Percentiles rank a stretch among this genome's conserved stretches.
These are phyloP conservation scores for Acanthamoeba castellanii DNA, from an alignment of 208 protist species.

Conservation along the genomic window DNA sequence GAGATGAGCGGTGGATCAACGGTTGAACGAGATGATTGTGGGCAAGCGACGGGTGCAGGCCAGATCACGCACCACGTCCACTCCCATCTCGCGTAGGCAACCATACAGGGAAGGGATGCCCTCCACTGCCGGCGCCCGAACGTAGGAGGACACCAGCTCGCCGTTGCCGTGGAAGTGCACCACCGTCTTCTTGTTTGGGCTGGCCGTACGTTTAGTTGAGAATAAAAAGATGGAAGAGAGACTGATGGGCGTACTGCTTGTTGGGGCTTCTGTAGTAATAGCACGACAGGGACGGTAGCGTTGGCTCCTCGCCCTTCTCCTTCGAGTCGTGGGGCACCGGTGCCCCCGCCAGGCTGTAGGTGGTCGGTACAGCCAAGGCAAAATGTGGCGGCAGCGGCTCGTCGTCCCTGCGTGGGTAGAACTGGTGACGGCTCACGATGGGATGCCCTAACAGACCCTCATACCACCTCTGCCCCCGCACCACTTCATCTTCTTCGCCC, in stretches of 20 bases:
- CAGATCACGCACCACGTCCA: not conserved
- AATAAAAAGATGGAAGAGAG: no score
- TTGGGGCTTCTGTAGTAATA: not conserved
- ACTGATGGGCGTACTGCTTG: not conserved
- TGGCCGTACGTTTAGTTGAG: no score
- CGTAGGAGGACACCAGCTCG: not conserved
- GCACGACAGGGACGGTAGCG: not conserved
- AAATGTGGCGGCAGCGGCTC: not conserved
- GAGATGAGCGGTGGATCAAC: not conserved
- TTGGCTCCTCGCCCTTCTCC: not conserved
- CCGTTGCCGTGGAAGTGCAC: slow-evolving; percentile 15
- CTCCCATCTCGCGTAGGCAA: not conserved
- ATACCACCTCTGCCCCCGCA: not conserved
- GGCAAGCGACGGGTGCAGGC: not conserved
- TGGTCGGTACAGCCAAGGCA: not conserved
- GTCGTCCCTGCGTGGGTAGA: not conserved
- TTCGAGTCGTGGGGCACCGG: not conserved
- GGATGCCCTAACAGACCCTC: not conserved
- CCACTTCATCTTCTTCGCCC: not conserved
- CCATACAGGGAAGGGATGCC: not conserved
- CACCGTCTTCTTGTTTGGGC: slow-evolving; percentile 24
- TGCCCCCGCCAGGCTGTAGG: not conserved
- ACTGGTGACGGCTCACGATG: not conserved
- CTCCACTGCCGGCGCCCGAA: not conserved
- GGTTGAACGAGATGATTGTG: no score